phyloP scores from a whole-genome alignment of 441 rosid genomes.

The Cnidoscolus chayamansa region DNA sequence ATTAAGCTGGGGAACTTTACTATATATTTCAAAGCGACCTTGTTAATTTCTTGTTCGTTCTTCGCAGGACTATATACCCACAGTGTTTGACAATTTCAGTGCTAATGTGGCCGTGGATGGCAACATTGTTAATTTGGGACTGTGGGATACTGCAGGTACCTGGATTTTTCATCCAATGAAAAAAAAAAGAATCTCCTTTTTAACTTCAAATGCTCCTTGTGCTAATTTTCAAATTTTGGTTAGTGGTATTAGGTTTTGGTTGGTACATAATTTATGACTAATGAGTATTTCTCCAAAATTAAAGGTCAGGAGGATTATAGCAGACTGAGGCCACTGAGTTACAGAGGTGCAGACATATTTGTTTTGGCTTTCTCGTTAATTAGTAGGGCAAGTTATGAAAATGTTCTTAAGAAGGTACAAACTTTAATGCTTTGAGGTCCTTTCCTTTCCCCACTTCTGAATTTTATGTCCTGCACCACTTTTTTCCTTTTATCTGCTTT shows the following conservation, averaged over 20 bases:
- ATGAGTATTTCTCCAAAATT: conserved; percentile 13
- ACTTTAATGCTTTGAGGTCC: conserved; percentile 20
- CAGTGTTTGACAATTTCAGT: conserved; percentile 69
- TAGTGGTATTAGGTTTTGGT: conserved; percentile 5
- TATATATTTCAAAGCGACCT: not conserved
- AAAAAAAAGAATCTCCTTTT: not conserved
- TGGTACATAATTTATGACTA: conserved; percentile 4
- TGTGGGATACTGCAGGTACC: conserved; percentile 95
- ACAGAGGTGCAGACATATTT: conserved; percentile 91
- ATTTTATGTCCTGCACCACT: conserved; percentile 6
- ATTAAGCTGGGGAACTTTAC: not conserved
- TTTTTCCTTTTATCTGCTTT: conserved; percentile 14
- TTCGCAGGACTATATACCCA: conserved; percentile 82
- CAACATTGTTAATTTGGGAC: conserved; percentile 77
- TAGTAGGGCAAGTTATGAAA: conserved; percentile 92
- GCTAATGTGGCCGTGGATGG: conserved; percentile 54
- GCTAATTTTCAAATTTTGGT: not conserved
- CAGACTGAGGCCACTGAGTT: conserved; percentile 94
- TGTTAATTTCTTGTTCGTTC: conserved; percentile 16
- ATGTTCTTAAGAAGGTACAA: conserved; percentile 86
- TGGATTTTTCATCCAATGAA: not conserved
- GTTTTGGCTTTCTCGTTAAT: conserved; percentile 88
- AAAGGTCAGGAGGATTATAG: conserved; percentile 96
- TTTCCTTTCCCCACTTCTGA: not conserved
- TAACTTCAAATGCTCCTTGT: conserved; percentile 14